Evolutionary conservation across 2,329 filamentous ascomycete species (phyloP), one percentile per base, ranked within the genome.

Genomic region (Apiospora arundinis): DNA sequence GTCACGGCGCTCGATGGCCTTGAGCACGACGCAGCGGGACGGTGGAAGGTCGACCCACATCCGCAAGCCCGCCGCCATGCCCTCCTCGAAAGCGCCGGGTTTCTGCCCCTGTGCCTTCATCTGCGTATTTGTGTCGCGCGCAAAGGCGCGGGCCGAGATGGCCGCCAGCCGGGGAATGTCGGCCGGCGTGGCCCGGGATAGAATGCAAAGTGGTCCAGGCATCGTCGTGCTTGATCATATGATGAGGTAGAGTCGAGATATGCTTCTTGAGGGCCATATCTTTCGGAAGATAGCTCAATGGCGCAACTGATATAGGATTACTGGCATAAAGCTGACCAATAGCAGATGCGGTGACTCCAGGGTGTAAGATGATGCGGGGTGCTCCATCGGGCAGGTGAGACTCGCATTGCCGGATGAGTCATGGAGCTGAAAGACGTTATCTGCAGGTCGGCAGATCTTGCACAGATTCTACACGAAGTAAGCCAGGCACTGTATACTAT

Each of bases 41-140:
- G 46, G 74, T 74, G 7, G 72, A 16, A 46, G 73, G 37, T 70
- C 71, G 16, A 81, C 71, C 73, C 76, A 77, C 28, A 71, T 67
- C 18, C 65, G 56, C 56, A 79, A 71, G 21, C 71, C 75, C n/a
- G 71, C 67, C 21, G 69, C 69, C 49, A 75, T 76, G 21, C 74
- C 77, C 1, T 76, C 76, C 1, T 76, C 73, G 18, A 81, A 80
- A 14, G 75, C 73, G 66, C 76, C 77, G 3, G 77, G 72, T 11
- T 75, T 75, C 70, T 79, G 77, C 75, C 78, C 77, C 70, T 74
- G 75, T n/a, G 74, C 69, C 70, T 80, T 81, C 73, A 83, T 76
- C 74, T 80, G 74, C 1, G 81, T 82, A 60, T 83, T 80, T 23
- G 73, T 70, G 67, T 76, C 77, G 70, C 69, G 73, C 63, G 73